These are phyloP conservation scores for Chaetothyriales sp. DNA, from an alignment of 2,329 filamentous ascomycete genomes.

Conservation along the genomic window DNA sequence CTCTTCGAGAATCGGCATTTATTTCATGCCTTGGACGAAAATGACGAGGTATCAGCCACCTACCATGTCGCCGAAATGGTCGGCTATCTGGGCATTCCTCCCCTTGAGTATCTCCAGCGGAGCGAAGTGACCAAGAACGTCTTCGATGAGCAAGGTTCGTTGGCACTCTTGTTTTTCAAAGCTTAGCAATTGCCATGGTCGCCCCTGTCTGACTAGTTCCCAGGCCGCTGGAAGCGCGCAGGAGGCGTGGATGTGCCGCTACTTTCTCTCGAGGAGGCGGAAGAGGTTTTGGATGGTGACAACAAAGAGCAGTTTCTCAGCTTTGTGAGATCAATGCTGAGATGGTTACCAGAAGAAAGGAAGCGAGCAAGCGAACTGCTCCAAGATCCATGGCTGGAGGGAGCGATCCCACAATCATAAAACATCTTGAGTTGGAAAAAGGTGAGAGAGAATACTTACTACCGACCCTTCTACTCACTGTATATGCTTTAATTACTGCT, in stretches of 20 bases:
- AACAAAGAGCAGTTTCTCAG: constrained; percentile 22
- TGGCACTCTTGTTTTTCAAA: no score
- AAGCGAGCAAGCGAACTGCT: constrained; percentile 21
- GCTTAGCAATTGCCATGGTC: no score
- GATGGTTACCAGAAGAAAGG: constrained; percentile 20
- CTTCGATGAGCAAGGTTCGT: constrained; percentile 4
- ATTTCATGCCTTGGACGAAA: constrained; percentile 1
- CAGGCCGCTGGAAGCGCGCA: constrained; percentile 3
- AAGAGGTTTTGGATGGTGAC: constrained; percentile 16
- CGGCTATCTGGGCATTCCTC: constrained; percentile 1
- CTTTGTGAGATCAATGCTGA: constrained; percentile 21
- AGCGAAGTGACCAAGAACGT: constrained; percentile 2
- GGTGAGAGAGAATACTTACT: no score
- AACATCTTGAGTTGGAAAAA: no score
- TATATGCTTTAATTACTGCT: no score
- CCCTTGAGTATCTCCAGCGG: constrained; percentile 1
- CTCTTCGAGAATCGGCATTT: constrained; percentile 2
- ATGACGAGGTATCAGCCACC: background rate
- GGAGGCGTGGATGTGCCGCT: constrained; percentile 1
- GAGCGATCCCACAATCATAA: constrained; percentile 11
- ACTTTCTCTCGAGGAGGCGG: constrained; percentile 5
- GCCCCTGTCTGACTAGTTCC: no score
- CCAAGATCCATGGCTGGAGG: constrained; percentile 14
- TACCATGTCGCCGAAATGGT: constrained; percentile 6
- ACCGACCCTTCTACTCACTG: no score